Conservation (phyloP, 345 rosid species). For the Noccaea bulbosa region DNA sequence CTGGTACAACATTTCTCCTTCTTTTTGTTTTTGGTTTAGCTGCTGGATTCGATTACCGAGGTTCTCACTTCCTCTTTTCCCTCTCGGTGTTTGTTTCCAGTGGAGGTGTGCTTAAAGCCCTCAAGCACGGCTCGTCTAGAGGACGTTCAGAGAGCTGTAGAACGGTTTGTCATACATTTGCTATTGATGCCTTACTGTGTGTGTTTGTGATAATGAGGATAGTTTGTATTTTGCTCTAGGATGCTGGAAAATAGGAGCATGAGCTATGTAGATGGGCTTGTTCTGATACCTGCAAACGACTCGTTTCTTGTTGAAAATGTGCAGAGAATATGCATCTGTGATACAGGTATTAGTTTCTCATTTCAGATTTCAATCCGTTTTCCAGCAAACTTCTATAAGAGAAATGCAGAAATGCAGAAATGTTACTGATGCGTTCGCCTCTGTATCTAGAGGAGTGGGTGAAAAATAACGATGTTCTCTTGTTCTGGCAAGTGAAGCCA, state of each 20-base stretch:
- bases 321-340: constrained; percentile 70
- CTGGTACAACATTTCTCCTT: constrained; percentile 49
- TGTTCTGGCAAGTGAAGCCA: constrained; percentile 99
- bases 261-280: constrained; percentile 85
- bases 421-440: background rate
- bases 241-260: constrained; percentile 91
- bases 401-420: too few species aligned
- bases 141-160: constrained; percentile 72
- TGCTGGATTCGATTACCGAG: background rate
- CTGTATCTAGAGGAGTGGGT: constrained; percentile 74
- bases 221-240: constrained; percentile 46
- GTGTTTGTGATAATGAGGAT: background rate
- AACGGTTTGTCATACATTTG: constrained; percentile 50
- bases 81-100: constrained; percentile 40
- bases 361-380: background rate
- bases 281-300: constrained; percentile 73
- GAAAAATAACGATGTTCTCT: constrained; percentile 71
- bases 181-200: background rate
- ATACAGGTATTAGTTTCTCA: constrained; percentile 56
- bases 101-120: constrained; percentile 91
- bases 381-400: too few species aligned
- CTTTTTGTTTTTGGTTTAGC: background rate
- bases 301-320: constrained; percentile 75
- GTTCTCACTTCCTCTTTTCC: background rate
- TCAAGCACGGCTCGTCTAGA: constrained; percentile 80